Evolutionary conservation across 169 alveolate genomes (phyloP), one percentile per base, ranked within the genome.

Genomic region (Plasmodium falciparum): DNA sequence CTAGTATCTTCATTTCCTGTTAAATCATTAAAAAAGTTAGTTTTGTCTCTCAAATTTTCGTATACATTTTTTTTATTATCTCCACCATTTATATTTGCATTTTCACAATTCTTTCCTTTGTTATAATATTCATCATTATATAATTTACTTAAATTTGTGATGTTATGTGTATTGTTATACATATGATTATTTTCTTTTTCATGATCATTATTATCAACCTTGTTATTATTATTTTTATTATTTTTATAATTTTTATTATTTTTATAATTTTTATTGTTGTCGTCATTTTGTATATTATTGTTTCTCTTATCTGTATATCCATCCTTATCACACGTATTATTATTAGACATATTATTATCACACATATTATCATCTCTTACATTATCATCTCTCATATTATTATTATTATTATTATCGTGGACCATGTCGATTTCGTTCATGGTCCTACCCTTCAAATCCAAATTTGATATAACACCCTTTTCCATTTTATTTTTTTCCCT

Each of bases 1-100:
- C 83, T 83, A 26, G 54, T 83, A 56, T 83, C 83, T 2, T 58
- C 74, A 69, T 33, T 22, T 33, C 58, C 83, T 11, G 45, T 58
- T 39, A 39, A 39, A 13, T 83, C 72, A 58, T 45, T 69, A 39
- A 69, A 54, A 33, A 54, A 24, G 24, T 73, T 43, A 15, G 22
- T 69, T 20, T 83, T 69, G 8, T 66, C 54, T 50, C 58, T 56
- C 4, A 52, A 15, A 49, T 67, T 69, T 15, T 54, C 63, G 47
- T 67, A 69, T 69, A 69, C 33, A 49, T 54, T 33, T 3, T 29
- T 69, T 11, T 69, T 67, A n/a, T 20, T 39, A 13, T 7, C n/a
- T 33, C n/a, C 61, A 22, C 11, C 13, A 9, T 74, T 59, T 12
- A 29, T 59, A 29, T 1, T 7, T 22, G 26, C 66, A 22, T 22